A percentile compares a stretch with the other conserved stretches of the same genome.
These are phyloP conservation scores for Sporothrix luriei DNA, from an alignment of 2,329 filamentous ascomycete genomes.

Conservation along the genomic window DNA sequence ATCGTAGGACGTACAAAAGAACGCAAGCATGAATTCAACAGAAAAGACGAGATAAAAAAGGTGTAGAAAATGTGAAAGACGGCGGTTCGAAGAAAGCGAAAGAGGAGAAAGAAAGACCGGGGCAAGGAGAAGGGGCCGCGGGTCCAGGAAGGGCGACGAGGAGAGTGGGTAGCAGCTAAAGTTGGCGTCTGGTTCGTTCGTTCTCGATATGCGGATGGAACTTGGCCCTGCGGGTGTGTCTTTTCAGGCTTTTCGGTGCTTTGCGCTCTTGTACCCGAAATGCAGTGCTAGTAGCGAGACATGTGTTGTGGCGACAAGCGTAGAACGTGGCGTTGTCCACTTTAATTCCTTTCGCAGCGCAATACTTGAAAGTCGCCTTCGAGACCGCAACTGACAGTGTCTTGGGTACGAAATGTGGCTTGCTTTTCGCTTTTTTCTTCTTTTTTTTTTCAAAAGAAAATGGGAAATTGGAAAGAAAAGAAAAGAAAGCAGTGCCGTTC, in stretches of 20 bases:
- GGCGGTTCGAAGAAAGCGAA: conserved; percentile 21
- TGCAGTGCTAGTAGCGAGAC: neutral
- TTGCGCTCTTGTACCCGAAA: conserved; percentile 13
- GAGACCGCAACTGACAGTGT: neutral
- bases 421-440: neutral
- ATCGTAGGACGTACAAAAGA: neutral
- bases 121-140: conserved; percentile 10
- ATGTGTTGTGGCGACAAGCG: no score
- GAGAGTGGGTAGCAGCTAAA: conserved; percentile 30
- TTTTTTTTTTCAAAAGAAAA: neutral
- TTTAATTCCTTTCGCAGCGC: conserved; percentile 9
- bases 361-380: conserved; percentile 26
- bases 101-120: conserved; percentile 26
- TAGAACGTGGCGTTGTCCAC: conserved; percentile 20
- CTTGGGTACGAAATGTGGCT: conserved; percentile 17
- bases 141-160: conserved; percentile 27
- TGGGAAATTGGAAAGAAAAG: neutral
- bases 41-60: neutral
- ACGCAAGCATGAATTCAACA: conserved; percentile 4
- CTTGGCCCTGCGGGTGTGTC: conserved; percentile 22
- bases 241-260: neutral
- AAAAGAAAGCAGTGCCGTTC: neutral
- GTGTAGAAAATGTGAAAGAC: conserved; percentile 9
- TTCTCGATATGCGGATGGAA: conserved; percentile 26
- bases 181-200: conserved; percentile 22